Evolutionary conservation across 371 early-diverging fungal genomes (phyloP), one percentile per base, ranked within the genome.

Genomic region (Dipsacomyces acuminosporus): DNA sequence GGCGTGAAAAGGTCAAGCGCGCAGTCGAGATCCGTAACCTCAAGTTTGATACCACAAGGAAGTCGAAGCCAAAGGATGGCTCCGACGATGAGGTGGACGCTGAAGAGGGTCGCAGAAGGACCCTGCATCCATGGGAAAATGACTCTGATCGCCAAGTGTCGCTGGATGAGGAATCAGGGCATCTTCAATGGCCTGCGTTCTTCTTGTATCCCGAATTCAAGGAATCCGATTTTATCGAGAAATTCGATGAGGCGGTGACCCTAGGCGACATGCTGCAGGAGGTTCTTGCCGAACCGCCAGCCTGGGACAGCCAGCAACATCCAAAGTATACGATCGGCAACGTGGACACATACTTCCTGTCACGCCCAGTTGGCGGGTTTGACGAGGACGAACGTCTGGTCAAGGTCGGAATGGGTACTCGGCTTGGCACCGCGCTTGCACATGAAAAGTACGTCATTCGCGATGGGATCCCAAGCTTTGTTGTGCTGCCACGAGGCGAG

Each of bases 121-220:
- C 9, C 8, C 18, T 18, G 26, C 38, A 47, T 8, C 9, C 36
- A 30, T 75, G 75, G 76, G 72, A 75, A 36, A 62, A 53, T 43
- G 51, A 61, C 33, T 58, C 60, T 3, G 69, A 26, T 14, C 77
- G 82, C 43, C 78, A 78, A 52, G 89, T 93, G 26, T 76, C 75
- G 26, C 69, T 86, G 33, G 88, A 91, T 56, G 59, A 73, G 9
- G 77, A 76, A 22, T 72, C 80, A 1, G 80, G 83, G 22, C 79
- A 80, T 19, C 66, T 98, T 24, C 76, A 82, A 13, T 86, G 89
- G 80, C 96, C 98, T 0, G 91, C 90, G 1, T 80, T 92, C 51
- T 91, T 98, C 56, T 69, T 96, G 71, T 98, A 98, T 72, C 98
- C 98, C 3, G 95, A 96, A 70, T 79, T 84, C 67, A 85, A 86